Base-by-base conservation (phyloP, 352 stramenopile species). In the Phytophthora fragariaefolia region DNA sequence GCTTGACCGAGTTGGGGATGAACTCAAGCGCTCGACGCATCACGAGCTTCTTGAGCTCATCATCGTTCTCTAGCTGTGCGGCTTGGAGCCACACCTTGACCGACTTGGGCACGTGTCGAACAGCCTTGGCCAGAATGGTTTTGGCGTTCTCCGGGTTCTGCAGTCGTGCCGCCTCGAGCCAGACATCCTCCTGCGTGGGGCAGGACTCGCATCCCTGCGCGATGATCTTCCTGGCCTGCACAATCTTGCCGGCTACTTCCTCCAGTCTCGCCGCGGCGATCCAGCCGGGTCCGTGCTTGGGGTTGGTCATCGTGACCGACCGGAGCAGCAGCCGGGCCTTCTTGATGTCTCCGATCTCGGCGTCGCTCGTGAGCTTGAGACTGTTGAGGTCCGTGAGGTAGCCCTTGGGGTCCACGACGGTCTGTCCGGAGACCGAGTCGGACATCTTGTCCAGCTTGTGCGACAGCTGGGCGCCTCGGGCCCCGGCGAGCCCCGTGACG, bases 331-430 rank as follows among this genome's bases (percentile, higher is more conserved):
- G 73, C 9, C 97, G 85, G 20, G 97, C 97, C 70, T 99, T 99
- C 69, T 99, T 98, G 43, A 99, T 98, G 77, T 99, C 98, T 22
- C 96, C 97, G 38, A 99, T 96, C 75, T 99, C 94, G 0, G 95
- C 91, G 58, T 98, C 92, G 23, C 86, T 95, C 30, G 86, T 93
- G 42, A 99, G 89, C 66, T 98, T 98, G 40, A 98, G 61, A 56
- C 80, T 98, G 65, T 98, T 98, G 34, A 99, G 80, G 65, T 97
- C 93, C 2, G 97, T 99, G n/a, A 99, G 70, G 76, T 99, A 99
- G 8, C 98, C 97, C 71, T 98, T 97, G 0, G 97, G 96, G 77
- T 99, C 97, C 24, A 99, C 92, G 2, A 98, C 95, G 0, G 96
- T 99, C 83, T 99, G 96, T 2, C 97, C 97, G 22, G 75, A 90